These are phyloP conservation scores for Penicillium freii DNA, from an alignment of 2,329 filamentous ascomycete genomes.

Conservation along the genomic window DNA sequence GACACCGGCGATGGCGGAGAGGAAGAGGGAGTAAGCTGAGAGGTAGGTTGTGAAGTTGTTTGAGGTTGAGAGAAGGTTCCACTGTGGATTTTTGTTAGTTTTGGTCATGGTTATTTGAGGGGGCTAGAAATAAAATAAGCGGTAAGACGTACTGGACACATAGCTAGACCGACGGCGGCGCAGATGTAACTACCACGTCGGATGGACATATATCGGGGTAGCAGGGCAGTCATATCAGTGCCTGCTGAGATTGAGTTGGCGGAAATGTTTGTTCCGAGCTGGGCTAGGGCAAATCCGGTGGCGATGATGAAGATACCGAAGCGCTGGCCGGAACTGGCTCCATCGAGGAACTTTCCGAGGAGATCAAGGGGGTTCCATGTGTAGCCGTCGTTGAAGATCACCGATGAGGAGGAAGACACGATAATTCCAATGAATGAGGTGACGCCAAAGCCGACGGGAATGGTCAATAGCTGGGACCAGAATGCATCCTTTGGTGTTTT, in stretches of 20 bases:
- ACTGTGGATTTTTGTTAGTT: slow-evolving; percentile 27
- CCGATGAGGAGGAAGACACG: slow-evolving; percentile 64
- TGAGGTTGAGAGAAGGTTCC: slow-evolving; percentile 67
- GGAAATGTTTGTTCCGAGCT: slow-evolving; percentile 82
- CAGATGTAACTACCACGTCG: slow-evolving; percentile 85
- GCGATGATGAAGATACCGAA: slow-evolving; percentile 76
- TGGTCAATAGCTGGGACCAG: slow-evolving; percentile 75
- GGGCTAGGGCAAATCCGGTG: slow-evolving; percentile 69
- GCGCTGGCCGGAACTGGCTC: slow-evolving; percentile 65
- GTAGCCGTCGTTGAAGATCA: slow-evolving; percentile 61
- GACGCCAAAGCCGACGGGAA: slow-evolving; percentile 68
- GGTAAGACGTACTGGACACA: slow-evolving; percentile 64
- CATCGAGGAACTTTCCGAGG: slow-evolving; percentile 65
- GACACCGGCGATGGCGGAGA: slow-evolving; percentile 91
- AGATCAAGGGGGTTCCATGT: slow-evolving; percentile 74
- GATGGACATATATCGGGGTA: slow-evolving; percentile 79
- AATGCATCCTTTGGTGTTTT: slow-evolving; percentile 71
- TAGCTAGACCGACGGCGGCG: slow-evolving; percentile 72
- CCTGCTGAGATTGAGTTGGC: slow-evolving; percentile 83
- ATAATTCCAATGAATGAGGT: slow-evolving; percentile 86
- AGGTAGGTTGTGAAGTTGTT: slow-evolving; percentile 92
- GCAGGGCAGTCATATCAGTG: slow-evolving; percentile 75
- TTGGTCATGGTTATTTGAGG: background rate
- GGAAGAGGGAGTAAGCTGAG: slow-evolving; percentile 86
- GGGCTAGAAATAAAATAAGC: background rate